Evolutionary conservation across 805 yeast genomes (phyloP).

Genomic region (Wickerhamia fluorescens): DNA sequence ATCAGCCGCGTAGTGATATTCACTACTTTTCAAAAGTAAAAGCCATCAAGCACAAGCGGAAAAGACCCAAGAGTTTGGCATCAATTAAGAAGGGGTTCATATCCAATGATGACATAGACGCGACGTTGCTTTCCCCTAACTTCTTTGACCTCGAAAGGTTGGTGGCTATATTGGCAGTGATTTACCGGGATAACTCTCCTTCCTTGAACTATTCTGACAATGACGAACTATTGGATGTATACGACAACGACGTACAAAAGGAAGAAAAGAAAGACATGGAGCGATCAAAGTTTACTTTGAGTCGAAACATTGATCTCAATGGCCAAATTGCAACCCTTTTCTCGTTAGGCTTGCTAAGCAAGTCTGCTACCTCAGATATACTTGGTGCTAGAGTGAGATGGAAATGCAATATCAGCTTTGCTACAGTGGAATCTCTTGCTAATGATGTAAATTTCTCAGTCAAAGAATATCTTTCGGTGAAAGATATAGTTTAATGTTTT

Average conservation of each 20-base stretch:
- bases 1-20: conserved; percentile 62
- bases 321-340: conserved; percentile 54
- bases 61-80: conserved; percentile 19
- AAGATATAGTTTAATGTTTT: neutral
- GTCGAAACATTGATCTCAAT: conserved; percentile 41
- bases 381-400: conserved; percentile 66
- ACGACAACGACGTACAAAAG: conserved; percentile 28
- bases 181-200: conserved; percentile 40
- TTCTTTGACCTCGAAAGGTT: conserved; percentile 72
- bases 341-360: conserved; percentile 44
- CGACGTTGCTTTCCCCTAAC: conserved; percentile 62
- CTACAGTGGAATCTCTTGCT: conserved; percentile 52
- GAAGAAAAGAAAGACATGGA: conserved; percentile 28
- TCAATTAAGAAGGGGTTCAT: conserved; percentile 12
- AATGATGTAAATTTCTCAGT: conserved; percentile 60
- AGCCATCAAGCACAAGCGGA: conserved; percentile 27
- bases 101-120: conserved; percentile 43
- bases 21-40: conserved; percentile 59
- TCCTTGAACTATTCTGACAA: conserved; percentile 18
- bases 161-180: conserved; percentile 71
- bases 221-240: conserved; percentile 14
- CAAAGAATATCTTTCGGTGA: conserved; percentile 42
- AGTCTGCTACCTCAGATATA: conserved; percentile 41
- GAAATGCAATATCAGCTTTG: conserved; percentile 73
- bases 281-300: conserved; percentile 28